phyloP scores from a whole-genome alignment of 441 rosid genomes.

The Erodium texanum region DNA sequence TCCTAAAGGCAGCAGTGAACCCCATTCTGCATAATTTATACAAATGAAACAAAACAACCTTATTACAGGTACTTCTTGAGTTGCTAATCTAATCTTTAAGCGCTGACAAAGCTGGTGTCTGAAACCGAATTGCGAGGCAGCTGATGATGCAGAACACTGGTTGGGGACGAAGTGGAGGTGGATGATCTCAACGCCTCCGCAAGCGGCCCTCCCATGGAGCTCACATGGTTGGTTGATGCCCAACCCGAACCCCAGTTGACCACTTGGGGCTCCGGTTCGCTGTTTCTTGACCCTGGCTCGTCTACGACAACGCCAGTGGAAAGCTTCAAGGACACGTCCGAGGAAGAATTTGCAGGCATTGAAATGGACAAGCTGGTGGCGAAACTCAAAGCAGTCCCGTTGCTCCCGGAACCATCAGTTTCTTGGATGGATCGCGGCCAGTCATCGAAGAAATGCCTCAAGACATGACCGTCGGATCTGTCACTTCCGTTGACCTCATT shows the following conservation, averaged over 20 bases:
- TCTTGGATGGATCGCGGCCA: constrained; percentile 66
- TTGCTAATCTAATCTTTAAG: constrained; percentile 15
- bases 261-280: constrained; percentile 29
- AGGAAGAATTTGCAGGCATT: constrained; percentile 29
- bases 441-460: constrained; percentile 82
- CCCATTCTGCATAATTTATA: too few species aligned
- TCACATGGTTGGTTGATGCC: constrained; percentile 32
- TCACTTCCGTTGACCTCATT: constrained; percentile 23
- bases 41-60: not conserved
- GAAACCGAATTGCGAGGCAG: constrained; percentile 33
- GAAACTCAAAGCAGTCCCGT: too few species aligned
- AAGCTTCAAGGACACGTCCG: not conserved
- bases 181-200: constrained; percentile 77
- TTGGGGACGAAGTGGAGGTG: constrained; percentile 48
- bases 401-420: constrained; percentile 26
- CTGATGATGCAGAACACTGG: constrained; percentile 61
- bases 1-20: too few species aligned
- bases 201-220: constrained; percentile 78
- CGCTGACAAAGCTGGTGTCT: constrained; percentile 34
- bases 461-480: constrained; percentile 47
- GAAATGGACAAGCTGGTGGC: constrained; percentile 50
- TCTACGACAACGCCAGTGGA: constrained; percentile 28
- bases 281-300: constrained; percentile 23
- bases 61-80: not conserved
- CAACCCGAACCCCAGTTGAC: constrained; percentile 60